Evolutionary conservation across 192 early-diverging fungal species (phyloP).

Genomic region (Pilaira anomala): DNA sequence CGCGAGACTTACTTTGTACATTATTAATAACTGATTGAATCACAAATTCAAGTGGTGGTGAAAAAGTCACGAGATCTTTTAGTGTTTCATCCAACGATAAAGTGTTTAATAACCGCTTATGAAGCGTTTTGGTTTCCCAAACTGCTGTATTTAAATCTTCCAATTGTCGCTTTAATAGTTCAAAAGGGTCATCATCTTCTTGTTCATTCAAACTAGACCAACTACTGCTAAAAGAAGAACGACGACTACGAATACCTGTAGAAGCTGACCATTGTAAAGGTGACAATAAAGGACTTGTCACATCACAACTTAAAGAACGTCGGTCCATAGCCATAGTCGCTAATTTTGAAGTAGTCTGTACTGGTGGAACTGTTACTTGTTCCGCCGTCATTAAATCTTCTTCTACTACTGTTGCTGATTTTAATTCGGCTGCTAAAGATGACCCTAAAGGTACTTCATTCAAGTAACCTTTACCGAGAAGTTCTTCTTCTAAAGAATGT

Average conservation of each 20-base stretch:
- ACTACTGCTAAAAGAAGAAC: constrained; percentile 31
- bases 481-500: constrained; percentile 37
- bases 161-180: constrained; percentile 34
- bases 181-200: constrained; percentile 40
- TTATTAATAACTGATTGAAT: constrained; percentile 31
- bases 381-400: neutral
- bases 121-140: constrained; percentile 43
- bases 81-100: constrained; percentile 33
- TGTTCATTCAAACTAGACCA: constrained; percentile 34
- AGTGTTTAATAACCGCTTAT: constrained; percentile 39
- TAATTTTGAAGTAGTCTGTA: constrained; percentile 5
- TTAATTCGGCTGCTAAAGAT: constrained; percentile 37
- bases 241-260: constrained; percentile 25
- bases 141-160: constrained; percentile 40
- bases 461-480: constrained; percentile 34
- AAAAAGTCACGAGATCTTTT: constrained; percentile 8
- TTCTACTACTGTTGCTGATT: constrained; percentile 22
- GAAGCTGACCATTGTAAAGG: constrained; percentile 30
- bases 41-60: constrained; percentile 34
- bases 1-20: constrained; percentile 31
- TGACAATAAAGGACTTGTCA: constrained; percentile 24
- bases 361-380: neutral
- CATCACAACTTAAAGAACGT: neutral
- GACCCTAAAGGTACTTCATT: constrained; percentile 29
- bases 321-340: constrained; percentile 6